Base-by-base conservation (phyloP, 2,329 filamentous ascomycete genomes). In the Tolypocladium sp. region DNA sequence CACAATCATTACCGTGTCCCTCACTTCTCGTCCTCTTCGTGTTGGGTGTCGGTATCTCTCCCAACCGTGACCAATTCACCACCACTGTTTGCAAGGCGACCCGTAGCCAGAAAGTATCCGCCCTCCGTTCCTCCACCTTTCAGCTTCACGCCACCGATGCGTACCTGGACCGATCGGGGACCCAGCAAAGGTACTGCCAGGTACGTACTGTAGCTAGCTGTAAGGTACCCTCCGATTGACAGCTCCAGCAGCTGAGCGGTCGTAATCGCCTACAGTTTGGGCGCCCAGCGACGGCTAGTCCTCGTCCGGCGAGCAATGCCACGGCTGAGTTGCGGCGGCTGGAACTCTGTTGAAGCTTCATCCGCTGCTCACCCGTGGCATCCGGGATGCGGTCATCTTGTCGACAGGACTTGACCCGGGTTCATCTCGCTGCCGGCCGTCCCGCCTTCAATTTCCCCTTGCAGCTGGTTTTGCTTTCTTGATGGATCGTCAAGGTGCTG, bases 141-240 rank as follows among this genome's bases (percentile, higher is more conserved):
- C 40, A 38, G 55, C 55, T 57, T 30, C 40, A 20, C 55, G 55
- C 55, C 55, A 57, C 55, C 41, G 55, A 57, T 57, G 55, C 40
- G 55, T 57, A 40, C 55, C 55, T 57, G 55, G 55, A 38, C 41
- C 30, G 55, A 57, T 44, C 40, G 41, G 20, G 33, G 22, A 35
- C 41, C 41, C 42, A 49, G 22, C 12, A 25, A 38, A 56, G 41
- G 55, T 35, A 46, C 55, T 8, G 41, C 55, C 55, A 56, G 55
- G 55, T 42, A 33, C 44, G 44, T 30, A 44, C 40, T 42, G 40
- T 25, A 46, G 40, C 40, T 25, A 46, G 40, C 40, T 57, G 55
- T 38, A 57, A 57, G 55, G 55, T 46, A 57, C 54, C 49, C 30
- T 37, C 12, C 20, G 30, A 22, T 37, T 30, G 49, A 53, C 49